Evolutionary conservation across 2,329 filamentous ascomycete species (phyloP).

Genomic region (Calonectria leucothoes): DNA sequence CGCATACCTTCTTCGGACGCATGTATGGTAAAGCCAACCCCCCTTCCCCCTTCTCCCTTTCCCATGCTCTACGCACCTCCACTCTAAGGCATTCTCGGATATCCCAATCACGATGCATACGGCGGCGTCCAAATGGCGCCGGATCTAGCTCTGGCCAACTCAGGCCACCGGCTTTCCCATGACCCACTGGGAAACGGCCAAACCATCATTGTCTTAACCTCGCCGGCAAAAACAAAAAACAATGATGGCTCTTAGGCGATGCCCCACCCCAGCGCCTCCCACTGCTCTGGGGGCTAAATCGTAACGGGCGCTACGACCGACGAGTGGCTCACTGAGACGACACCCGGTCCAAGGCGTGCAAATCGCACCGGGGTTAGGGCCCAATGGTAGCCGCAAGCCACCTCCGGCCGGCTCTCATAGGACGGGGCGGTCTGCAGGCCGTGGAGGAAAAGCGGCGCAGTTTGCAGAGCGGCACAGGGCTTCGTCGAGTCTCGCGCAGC

Average conservation of each 20-base stretch:
- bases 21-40: slow-evolving; percentile 22
- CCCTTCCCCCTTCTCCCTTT: slow-evolving; percentile 13
- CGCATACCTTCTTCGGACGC: slow-evolving; percentile 1
- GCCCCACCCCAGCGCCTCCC: slow-evolving; percentile 36
- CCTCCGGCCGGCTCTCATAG: slow-evolving; percentile 44
- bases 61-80: background rate
- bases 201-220: slow-evolving; percentile 26
- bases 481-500: slow-evolving; percentile 17
- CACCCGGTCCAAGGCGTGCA: slow-evolving; percentile 33
- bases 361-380: slow-evolving; percentile 45
- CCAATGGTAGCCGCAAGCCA: slow-evolving; percentile 49
- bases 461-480: slow-evolving; percentile 35
- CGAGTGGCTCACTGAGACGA: slow-evolving; percentile 24
- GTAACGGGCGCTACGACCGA: slow-evolving; percentile 25
- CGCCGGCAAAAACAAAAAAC: slow-evolving; percentile 21
- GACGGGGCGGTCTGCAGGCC: slow-evolving; percentile 46
- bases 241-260: slow-evolving; percentile 21
- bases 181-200: slow-evolving; percentile 38
- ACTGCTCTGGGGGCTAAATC: slow-evolving; percentile 28
- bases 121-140: slow-evolving; percentile 19
- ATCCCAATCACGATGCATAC: slow-evolving; percentile 22
- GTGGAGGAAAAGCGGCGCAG: slow-evolving; percentile 59
- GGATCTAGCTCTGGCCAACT: slow-evolving; percentile 32
- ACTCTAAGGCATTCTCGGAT: slow-evolving; percentile 27
- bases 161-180: slow-evolving; percentile 39